Evolutionary conservation across 345 rosid genomes (phyloP), one percentile per base, ranked within the genome.

Genomic region (Melastoma malabathricum): DNA sequence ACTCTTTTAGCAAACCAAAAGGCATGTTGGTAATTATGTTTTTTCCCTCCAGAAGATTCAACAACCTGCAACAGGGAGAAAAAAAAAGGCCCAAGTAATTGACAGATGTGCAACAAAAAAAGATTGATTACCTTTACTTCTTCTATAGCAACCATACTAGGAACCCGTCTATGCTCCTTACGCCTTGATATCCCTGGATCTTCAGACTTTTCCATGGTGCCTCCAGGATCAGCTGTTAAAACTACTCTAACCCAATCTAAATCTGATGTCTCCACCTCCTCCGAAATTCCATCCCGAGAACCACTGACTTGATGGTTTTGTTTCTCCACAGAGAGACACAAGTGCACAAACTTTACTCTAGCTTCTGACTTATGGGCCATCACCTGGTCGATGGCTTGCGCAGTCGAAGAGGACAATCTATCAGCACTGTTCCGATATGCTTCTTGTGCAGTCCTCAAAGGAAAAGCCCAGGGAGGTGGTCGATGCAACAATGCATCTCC

Each of bases 381-480:
- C 66, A 94, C 99, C 69, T 88, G 97, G 70, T 93, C 99, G 65
- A 93, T 93, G 27, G 99, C 97, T 76, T 84, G 88, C 16, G 90
- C 99, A 46, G 97, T 85, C 29, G 99, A 88, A 50, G 60, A 64
- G 10, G 99, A 93, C 99, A 93, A 77, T 62, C 97, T 81, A 64
- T 93, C 99, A 50, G 86, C 78, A 72, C 99, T 93, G 60, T 93
- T 84, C 47, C 99, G 88, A 71, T 93, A 93, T 12, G 60, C 90
- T 66, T 93, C 99, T 69, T 93, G 99, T 27, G 90, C 58, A 70
- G 94, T 88, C 95, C 97, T 77, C 71, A 93, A 73, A 60, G 99
- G 99, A 81, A 81, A 93, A 58, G 99, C 99, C 99, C 97, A 93
- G 44, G 99, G 93, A 66, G 99, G 99, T 38, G 99, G 99, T 76